A percentile compares a stretch with the other conserved stretches of the same genome.
Evolutionary conservation across 1,139 yeast species (phyloP).

Genomic region (Spathaspora sp.): DNA sequence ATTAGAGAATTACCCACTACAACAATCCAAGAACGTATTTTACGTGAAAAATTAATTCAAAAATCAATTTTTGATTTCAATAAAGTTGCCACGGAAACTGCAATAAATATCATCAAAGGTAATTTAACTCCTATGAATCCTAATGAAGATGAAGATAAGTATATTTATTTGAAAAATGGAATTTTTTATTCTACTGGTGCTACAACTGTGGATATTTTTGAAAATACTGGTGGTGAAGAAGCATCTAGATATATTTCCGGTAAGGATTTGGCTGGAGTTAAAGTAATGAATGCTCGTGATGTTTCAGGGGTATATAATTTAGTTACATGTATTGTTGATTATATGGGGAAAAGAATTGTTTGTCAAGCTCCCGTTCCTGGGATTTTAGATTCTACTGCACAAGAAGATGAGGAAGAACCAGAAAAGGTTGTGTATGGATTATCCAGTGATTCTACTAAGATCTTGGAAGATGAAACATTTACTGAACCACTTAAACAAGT

Average conservation of each 20-base stretch:
- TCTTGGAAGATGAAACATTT: conserved; percentile 51
- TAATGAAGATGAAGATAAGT: conserved; percentile 56
- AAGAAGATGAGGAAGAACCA: conserved; percentile 24
- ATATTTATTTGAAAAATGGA: conserved; percentile 75
- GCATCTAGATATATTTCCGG: conserved; percentile 82
- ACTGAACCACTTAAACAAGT: conserved; percentile 56
- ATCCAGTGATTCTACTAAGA: conserved; percentile 57
- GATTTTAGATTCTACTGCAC: conserved; percentile 55
- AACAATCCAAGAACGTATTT: conserved; percentile 63
- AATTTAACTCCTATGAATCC: conserved; percentile 82
- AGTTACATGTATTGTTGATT: conserved; percentile 83
- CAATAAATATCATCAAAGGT: conserved; percentile 72
- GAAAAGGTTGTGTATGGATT: conserved; percentile 74
- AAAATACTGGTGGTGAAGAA: conserved; percentile 71
- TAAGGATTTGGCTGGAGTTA: conserved; percentile 77
- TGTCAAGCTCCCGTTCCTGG: conserved; percentile 99
- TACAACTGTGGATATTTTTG: conserved; percentile 71
- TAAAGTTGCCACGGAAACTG: conserved; percentile 74
- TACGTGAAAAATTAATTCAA: conserved; percentile 73
- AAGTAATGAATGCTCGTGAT: conserved; percentile 66
- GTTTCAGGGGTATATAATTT: conserved; percentile 64
- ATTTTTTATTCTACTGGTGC: conserved; percentile 81
- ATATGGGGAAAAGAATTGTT: conserved; percentile 80
- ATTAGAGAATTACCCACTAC: conserved; percentile 66
- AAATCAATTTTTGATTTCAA: conserved; percentile 80